Conservation (phyloP, 192 early-diverging fungal genomes). For the Coemansia javaensis region DNA sequence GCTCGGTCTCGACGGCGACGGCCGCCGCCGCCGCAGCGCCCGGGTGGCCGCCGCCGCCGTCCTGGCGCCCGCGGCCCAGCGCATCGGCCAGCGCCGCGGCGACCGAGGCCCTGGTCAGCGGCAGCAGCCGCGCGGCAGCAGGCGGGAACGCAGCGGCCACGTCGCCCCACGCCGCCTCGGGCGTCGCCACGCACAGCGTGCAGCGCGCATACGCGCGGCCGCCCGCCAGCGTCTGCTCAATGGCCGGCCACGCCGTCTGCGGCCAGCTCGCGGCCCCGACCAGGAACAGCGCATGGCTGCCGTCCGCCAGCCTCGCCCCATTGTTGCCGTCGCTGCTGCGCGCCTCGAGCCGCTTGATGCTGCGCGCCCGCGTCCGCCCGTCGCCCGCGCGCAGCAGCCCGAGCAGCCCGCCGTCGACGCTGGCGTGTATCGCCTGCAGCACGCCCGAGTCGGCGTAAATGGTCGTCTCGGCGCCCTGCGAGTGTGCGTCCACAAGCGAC, state of each 20-base stretch:
- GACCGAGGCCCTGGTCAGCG: slow-evolving; percentile 6
- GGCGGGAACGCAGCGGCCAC: slow-evolving; percentile 16
- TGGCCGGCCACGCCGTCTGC: slow-evolving; percentile 9
- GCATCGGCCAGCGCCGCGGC: slow-evolving; percentile 2
- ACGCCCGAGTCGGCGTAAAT: slow-evolving; percentile 35
- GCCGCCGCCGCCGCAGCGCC: background rate
- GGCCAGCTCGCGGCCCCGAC: slow-evolving; percentile 31
- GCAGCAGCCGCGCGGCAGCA: background rate
- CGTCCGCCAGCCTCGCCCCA: slow-evolving; percentile 5
- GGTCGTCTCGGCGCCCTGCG: slow-evolving; percentile 33
- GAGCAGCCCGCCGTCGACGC: slow-evolving; percentile 8
- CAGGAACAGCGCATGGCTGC: slow-evolving; percentile 34
- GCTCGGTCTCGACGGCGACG: slow-evolving; percentile 8
- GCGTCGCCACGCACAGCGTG: slow-evolving; percentile 28
- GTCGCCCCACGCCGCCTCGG: slow-evolving; percentile 26
- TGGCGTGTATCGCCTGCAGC: slow-evolving; percentile 24
- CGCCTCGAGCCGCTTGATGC: slow-evolving; percentile 8
- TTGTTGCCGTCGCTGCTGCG: no score
- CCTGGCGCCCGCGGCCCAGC: slow-evolving; percentile 4
- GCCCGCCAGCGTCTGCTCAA: slow-evolving; percentile 6
- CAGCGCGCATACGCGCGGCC: slow-evolving; percentile 4
- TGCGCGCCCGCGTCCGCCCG: slow-evolving; percentile 9
- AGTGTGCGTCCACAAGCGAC: slow-evolving; percentile 12
- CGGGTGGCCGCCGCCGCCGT: background rate
- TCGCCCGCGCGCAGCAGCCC: slow-evolving; percentile 12